These are phyloP conservation scores for Pseudozyma sp. DNA, from an alignment of 1,284 basidiomycete genomes.

Conservation along the genomic window DNA sequence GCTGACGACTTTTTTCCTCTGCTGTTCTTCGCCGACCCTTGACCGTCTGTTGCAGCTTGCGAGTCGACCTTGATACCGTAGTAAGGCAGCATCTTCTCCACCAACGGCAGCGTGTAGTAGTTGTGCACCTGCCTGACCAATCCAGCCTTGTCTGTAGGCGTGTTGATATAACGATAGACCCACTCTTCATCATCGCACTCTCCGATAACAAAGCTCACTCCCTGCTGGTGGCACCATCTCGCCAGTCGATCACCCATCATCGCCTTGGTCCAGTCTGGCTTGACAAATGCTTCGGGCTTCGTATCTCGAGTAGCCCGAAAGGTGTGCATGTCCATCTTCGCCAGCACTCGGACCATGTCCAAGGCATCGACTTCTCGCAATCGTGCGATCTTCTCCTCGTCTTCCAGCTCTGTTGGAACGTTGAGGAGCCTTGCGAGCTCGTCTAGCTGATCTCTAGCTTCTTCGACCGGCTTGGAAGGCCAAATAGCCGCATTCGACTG, in stretches of 20 bases:
- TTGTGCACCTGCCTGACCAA: conserved; percentile 43
- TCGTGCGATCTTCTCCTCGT: conserved; percentile 25
- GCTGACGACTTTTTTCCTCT: not conserved
- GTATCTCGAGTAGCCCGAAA: conserved; percentile 47
- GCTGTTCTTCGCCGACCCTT: not conserved
- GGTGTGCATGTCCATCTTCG: conserved; percentile 46
- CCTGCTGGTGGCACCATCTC: conserved; percentile 35
- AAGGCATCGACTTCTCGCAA: conserved; percentile 29
- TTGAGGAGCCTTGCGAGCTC: conserved; percentile 28
- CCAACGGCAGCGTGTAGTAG: conserved; percentile 42
- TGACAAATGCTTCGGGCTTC: conserved; percentile 29
- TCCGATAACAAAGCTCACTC: conserved; percentile 33
- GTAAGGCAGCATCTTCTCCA: conserved; percentile 33
- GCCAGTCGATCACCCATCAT: conserved; percentile 46
- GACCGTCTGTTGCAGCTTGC: not conserved
- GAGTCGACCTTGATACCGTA: conserved; percentile 13
- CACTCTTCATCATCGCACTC: conserved; percentile 46
- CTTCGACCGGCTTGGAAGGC: conserved; percentile 40
- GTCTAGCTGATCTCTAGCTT: conserved; percentile 36
- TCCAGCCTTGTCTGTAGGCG: conserved; percentile 19
- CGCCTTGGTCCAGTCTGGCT: conserved; percentile 29
- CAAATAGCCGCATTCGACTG: conserved; percentile 48
- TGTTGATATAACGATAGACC: conserved; percentile 49
- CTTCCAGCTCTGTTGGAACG: conserved; percentile 7
- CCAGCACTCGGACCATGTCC: conserved; percentile 17